Conservation (phyloP, 2,329 filamentous ascomycete genomes). For the Cytospora leucostoma region DNA sequence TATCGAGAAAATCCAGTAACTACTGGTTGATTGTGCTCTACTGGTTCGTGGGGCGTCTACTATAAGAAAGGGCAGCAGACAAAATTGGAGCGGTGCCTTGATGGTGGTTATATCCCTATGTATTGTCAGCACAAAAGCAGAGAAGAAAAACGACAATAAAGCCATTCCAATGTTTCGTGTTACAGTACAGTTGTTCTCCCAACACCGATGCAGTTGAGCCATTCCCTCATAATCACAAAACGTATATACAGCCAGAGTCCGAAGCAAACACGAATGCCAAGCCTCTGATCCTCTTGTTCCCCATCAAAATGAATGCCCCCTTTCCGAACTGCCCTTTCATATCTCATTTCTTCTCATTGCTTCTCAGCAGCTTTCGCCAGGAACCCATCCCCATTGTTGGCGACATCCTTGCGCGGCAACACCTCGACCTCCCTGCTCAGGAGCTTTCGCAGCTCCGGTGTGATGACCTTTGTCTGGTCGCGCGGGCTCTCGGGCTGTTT, state of each 20-base stretch:
- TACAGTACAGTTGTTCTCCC: not conserved
- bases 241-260: not conserved
- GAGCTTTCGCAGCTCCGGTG: conserved; percentile 57
- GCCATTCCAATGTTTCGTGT: not conserved
- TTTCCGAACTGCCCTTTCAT: not conserved
- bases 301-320: not conserved
- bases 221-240: not conserved
- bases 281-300: not conserved
- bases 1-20: too few species aligned
- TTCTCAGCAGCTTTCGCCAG: conserved; percentile 16
- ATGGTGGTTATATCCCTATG: not conserved
- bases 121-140: not conserved
- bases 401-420: conserved; percentile 39
- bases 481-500: conserved; percentile 24
- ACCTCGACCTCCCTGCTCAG: conserved; percentile 52
- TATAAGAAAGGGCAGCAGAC: not conserved
- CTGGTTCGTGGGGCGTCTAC: too few species aligned
- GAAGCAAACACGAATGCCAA: not conserved
- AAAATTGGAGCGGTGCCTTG: not conserved
- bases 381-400: conserved; percentile 32
- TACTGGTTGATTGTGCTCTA: too few species aligned
- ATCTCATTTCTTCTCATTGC: not conserved
- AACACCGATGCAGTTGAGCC: conserved; percentile 11
- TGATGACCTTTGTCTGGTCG: conserved; percentile 48
- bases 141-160: not conserved